Conservation (phyloP, 176 grass and related monocot species). For the Otatea glauca region DNA sequence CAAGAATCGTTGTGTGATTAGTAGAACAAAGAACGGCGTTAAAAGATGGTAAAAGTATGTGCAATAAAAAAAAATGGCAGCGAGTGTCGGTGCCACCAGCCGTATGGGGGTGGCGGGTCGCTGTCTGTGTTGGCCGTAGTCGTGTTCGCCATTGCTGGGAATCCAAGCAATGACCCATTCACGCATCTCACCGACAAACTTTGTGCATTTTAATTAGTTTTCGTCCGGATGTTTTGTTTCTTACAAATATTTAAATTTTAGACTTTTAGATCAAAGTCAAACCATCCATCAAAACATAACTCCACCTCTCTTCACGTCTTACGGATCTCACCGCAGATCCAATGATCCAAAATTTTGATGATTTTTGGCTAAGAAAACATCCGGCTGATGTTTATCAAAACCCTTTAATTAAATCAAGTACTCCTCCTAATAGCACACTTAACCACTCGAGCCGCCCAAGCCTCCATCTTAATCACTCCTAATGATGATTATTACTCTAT, state of each 20-base stretch:
- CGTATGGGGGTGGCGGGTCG: conserved; percentile 1
- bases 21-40: neutral
- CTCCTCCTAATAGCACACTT: neutral
- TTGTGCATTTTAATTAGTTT: conserved; percentile 16
- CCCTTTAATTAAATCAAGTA: neutral
- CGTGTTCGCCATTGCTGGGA: neutral
- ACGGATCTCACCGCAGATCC: no score
- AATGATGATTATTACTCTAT: neutral
- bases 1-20: neutral
- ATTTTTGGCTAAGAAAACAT: no score
- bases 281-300: no score
- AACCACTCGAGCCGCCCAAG: neutral
- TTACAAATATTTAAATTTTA: no score
- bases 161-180: conserved; percentile 35
- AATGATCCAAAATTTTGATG: no score
- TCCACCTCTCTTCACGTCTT: no score
- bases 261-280: no score
- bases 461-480: neutral
- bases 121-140: neutral
- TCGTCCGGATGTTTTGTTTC: no score
- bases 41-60: neutral
- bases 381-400: no score
- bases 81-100: neutral
- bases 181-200: conserved; percentile 19
- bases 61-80: neutral